phyloP scores from a whole-genome alignment of 192 early-diverging fungal species.

The Umbelopsis sp. region DNA sequence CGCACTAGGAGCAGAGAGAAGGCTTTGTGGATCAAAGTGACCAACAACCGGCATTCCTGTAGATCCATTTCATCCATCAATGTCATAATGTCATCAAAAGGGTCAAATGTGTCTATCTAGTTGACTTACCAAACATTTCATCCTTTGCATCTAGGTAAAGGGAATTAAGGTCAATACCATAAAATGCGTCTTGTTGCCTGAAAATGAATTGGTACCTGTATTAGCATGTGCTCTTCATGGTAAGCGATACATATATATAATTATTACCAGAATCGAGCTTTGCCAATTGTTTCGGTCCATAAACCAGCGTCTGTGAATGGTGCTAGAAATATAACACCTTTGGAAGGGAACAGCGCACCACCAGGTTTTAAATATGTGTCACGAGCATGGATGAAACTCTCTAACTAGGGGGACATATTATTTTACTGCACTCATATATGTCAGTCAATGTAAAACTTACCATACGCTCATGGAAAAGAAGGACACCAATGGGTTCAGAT shows the following conservation, averaged over 20 bases:
- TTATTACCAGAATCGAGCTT: slow-evolving; percentile 74
- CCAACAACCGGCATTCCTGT: slow-evolving; percentile 87
- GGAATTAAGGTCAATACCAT: slow-evolving; percentile 89
- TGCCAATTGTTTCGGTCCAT: slow-evolving; percentile 94
- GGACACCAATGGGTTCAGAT: slow-evolving; percentile 96
- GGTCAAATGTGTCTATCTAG: not conserved
- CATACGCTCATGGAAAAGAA: slow-evolving; percentile 98
- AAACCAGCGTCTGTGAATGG: slow-evolving; percentile 78
- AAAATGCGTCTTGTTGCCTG: slow-evolving; percentile 83
- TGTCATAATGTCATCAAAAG: slow-evolving; percentile 31
- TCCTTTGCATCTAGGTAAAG: slow-evolving; percentile 82
- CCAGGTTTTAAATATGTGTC: slow-evolving; percentile 92
- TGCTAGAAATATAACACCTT: slow-evolving; percentile 87
- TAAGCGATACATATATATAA: too few relatives aligned
- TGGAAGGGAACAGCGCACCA: slow-evolving; percentile 88
- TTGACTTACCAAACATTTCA: slow-evolving; percentile 77
- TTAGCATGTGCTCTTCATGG: too few relatives aligned
- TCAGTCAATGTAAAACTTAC: slow-evolving; percentile 32
- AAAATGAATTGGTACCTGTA: not conserved
- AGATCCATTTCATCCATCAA: not conserved
- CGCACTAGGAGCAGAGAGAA: slow-evolving; percentile 69
- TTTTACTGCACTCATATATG: not conserved
- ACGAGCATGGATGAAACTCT: slow-evolving; percentile 83
- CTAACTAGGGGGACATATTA: slow-evolving; percentile 53
- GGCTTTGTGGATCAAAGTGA: slow-evolving; percentile 80